Base-by-base conservation (phyloP, 1,284 basidiomycete genomes). In the Ganoderma leucocontextum region DNA sequence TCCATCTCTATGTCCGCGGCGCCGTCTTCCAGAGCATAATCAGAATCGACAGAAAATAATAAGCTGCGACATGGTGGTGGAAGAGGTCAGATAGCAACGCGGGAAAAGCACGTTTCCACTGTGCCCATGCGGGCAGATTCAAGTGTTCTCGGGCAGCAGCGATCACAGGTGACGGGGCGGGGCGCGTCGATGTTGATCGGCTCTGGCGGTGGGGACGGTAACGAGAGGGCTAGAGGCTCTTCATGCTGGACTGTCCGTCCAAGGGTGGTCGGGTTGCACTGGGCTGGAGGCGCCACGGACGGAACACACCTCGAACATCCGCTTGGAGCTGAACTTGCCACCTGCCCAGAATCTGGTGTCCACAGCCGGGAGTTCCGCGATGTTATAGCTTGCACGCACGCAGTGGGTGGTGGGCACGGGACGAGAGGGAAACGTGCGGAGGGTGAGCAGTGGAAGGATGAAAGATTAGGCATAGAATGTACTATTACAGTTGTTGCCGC, bases 321-420 rank as follows among this genome's bases (percentile, higher is more conserved):
- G 93, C 59, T 89, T 87, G 19, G 89, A 87, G 19, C 86, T 82
- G 74, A 88, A 93, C 72, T 92, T 89, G 25, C 90, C 90, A 33
- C 88, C 89, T 3, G 87, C 84, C 36, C 91, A 89, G 74, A 91
- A 89, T 78, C 92, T 93, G 22, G 91, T 88, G 78, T 91, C 91
- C 67, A 92, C 84, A 60, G 85, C 84, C 90, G 93, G 91, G 70
- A 93, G 82, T 76, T 92, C 91, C 25, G 91, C 87, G 68, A 93
- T 91, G 78, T 93, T 91, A 70, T 91, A 93, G 75, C 22, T n/a
- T 41, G n/a, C 36, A 39, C 12, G 47, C 29, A 29, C 29, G 2
- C 29, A 29, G 29, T 29, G 25, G n/a, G 49, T 62, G 38, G 61
- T 29, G 29, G 29, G 29, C 1, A 29, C 29, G 29, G 17, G 19